Evolutionary conservation across 1,284 basidiomycete genomes (phyloP).

Genomic region (Phlebopus sp.): DNA sequence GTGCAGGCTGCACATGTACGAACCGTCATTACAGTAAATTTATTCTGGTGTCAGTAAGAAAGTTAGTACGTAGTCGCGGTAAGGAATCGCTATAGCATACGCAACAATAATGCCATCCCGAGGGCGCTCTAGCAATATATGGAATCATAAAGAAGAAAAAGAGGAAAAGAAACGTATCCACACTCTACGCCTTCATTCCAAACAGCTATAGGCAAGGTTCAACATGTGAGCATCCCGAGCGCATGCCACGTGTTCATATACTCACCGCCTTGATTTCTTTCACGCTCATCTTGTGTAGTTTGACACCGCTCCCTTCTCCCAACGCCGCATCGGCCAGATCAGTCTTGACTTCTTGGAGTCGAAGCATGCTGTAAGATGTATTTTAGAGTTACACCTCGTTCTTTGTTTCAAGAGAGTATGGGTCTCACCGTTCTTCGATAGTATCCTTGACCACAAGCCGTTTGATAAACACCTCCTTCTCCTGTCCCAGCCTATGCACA

Average conservation of each 20-base stretch:
- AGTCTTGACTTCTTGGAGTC: constrained; percentile 62
- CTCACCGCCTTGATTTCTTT: constrained; percentile 54
- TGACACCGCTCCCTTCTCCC: constrained; percentile 58
- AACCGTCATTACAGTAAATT: too few relatives aligned
- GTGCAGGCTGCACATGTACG: too few relatives aligned
- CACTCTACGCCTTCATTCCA: constrained; percentile 8
- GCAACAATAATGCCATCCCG: too few relatives aligned
- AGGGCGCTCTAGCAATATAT: too few relatives aligned
- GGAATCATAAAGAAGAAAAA: background rate
- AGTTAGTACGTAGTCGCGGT: too few relatives aligned
- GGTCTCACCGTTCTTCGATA: constrained; percentile 63
- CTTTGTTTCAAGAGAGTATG: constrained; percentile 1
- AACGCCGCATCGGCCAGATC: constrained; percentile 64
- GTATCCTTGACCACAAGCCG: constrained; percentile 63
- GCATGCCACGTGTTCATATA: background rate
- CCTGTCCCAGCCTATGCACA: constrained; percentile 68
- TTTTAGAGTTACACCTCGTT: too few relatives aligned
- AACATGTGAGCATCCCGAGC: background rate
- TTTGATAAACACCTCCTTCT: constrained; percentile 67
- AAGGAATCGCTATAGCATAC: too few relatives aligned
- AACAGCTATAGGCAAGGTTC: background rate
- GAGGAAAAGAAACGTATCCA: too few relatives aligned
- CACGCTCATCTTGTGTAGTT: constrained; percentile 59
- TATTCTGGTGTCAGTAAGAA: too few relatives aligned
- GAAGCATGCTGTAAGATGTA: constrained; percentile 47